A percentile compares a stretch with the other conserved stretches of the same genome.
Conservation (phyloP, 2,329 filamentous ascomycete genomes). For the Pseudofabraea citricarpa region DNA sequence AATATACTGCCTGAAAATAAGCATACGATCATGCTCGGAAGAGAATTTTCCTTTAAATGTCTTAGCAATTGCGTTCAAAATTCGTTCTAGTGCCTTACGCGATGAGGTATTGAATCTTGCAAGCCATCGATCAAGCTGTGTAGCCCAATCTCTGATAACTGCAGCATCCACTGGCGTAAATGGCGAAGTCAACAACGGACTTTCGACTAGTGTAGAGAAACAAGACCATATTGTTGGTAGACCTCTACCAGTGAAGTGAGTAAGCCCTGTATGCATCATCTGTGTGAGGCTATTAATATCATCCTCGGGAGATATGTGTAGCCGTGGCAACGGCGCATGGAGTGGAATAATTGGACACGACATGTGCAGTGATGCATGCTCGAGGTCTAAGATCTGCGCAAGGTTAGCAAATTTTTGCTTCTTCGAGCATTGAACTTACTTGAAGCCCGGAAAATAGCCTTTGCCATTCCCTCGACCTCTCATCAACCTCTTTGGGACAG, state of each 20-base stretch:
- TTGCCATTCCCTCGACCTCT: constrained; percentile 35
- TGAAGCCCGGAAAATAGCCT: constrained; percentile 32
- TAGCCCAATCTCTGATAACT: constrained; percentile 38
- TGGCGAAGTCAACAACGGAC: constrained; percentile 16
- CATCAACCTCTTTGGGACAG: constrained; percentile 34
- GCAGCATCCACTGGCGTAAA: constrained; percentile 36
- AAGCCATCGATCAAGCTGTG: constrained; percentile 37
- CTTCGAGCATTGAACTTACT: constrained; percentile 4
- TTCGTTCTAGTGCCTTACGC: background rate
- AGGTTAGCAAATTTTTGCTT: constrained; percentile 3
- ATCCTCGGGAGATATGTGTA: constrained; percentile 34
- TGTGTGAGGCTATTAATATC: constrained; percentile 36
- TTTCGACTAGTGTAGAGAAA: constrained; percentile 22
- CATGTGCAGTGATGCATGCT: constrained; percentile 38
- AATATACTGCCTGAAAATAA: constrained; percentile 37
- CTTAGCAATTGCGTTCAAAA: background rate
- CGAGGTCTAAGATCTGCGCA: constrained; percentile 36
- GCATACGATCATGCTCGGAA: constrained; percentile 29
- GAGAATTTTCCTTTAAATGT: constrained; percentile 17
- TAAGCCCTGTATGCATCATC: constrained; percentile 40
- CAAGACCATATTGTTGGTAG: constrained; percentile 40
- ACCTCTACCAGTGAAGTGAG: constrained; percentile 36
- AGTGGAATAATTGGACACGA: constrained; percentile 36
- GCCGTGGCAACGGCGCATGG: constrained; percentile 31
- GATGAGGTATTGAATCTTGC: constrained; percentile 29